Base-by-base conservation (phyloP, 192 early-diverging fungal genomes). In the Chytriomyces confervae region DNA sequence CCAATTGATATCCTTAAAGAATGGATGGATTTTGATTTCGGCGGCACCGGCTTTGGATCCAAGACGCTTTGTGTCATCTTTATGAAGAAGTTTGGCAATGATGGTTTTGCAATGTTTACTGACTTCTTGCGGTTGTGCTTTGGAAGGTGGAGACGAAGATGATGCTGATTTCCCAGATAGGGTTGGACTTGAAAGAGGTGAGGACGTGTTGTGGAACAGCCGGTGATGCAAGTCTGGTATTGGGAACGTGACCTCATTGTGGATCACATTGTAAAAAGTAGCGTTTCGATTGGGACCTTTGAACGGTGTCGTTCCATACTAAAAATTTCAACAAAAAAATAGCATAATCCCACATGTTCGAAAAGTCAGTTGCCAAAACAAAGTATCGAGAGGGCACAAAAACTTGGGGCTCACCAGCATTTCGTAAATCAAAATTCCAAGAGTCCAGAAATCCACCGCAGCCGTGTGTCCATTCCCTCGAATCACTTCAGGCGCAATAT, bases 401-500 rank as follows among this genome's bases (percentile, higher is more conserved):
- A 27, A 27, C 24, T 27, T 27, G 24, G 24, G 24, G 24, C n/a
- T 68, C 67, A 90, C 81, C 82, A 99, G 90, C 97, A 99, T 97
- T 82, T 99, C 97, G 79, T 95, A 99, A 43, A 98, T 93, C 44
- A 99, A 86, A 29, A 99, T 95, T 7, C 97, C 97, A n/a, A 99
- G 79, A 10, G 97, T 98, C 97, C 97, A 99, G 95, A 97, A 99
- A 86, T 99, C 97, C 10, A 99, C 90, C 72, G 86, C 82, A 77
- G 92, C 93, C 6, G 96, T 96, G 85, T 99, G 96, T 13, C 96
- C 96, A 62, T 89, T 86, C 60, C 96, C 96, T 71, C 93, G 94
- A 86, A 99, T 98, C 20, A 99, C 95, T 82, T 99, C 97, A 50
- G 97, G 97, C 27, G 97, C 95, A 91, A 99, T 97, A 81, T 98